These are phyloP conservation scores for Pterulicium gracile DNA, from an alignment of 1,284 basidiomycete genomes.

Conservation along the genomic window DNA sequence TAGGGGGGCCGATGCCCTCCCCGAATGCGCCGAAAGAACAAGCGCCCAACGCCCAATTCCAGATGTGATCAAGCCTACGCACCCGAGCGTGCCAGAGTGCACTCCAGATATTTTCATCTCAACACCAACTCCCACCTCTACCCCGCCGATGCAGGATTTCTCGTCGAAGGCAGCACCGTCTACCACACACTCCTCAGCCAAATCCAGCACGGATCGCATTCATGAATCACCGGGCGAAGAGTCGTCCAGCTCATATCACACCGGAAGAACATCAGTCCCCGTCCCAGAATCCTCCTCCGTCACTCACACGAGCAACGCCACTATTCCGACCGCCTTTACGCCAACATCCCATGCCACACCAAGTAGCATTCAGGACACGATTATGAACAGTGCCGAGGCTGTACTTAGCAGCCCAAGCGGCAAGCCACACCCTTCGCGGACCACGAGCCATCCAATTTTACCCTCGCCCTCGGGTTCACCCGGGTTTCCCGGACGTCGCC, in stretches of 20 bases:
- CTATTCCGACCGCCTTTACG: neutral
- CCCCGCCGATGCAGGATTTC: neutral
- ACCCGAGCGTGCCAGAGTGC: neutral
- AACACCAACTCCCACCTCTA: neutral
- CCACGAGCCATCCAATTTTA: neutral
- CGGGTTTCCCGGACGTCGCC: neutral
- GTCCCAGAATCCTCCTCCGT: no score
- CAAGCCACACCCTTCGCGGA: neutral
- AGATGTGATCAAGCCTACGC: no score
- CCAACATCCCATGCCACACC: neutral
- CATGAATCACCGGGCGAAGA: neutral
- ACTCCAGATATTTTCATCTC: neutral
- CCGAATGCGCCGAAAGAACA: no score
- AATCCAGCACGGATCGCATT: neutral
- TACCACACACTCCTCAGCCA: neutral
- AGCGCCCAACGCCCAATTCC: no score
- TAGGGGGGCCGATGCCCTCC: slow-evolving; percentile 76
- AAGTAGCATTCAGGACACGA: neutral
- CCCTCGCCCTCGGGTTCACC: neutral
- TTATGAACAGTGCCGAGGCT: neutral
- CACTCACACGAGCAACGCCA: neutral
- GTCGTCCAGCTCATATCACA: no score
- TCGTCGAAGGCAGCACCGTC: neutral
- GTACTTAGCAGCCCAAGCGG: neutral
- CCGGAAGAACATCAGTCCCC: no score